phyloP scores from a whole-genome alignment of 345 rosid genomes.

The Lagerstroemia speciosa region DNA sequence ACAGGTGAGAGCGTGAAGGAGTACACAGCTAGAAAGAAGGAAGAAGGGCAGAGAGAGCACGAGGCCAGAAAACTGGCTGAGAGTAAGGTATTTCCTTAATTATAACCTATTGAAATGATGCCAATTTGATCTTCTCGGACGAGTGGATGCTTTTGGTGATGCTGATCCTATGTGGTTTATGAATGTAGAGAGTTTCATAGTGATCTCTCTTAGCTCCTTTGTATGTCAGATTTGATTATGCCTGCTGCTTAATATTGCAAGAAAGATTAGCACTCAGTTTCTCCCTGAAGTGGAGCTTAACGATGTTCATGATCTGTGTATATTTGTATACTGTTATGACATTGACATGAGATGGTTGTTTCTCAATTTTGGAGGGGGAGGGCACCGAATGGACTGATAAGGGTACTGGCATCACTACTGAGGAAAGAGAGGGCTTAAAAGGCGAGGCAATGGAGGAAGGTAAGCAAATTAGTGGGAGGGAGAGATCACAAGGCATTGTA shows the following conservation, averaged over 20 bases:
- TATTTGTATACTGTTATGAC: too few relatives aligned
- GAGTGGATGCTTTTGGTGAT: not conserved
- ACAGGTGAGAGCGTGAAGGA: slow-evolving; percentile 52
- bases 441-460: too few relatives aligned
- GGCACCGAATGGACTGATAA: too few relatives aligned
- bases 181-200: not conserved
- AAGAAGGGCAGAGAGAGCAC: slow-evolving; percentile 42
- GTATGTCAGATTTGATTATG: too few relatives aligned
- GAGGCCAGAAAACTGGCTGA: slow-evolving; percentile 22
- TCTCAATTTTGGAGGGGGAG: too few relatives aligned
- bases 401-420: too few relatives aligned
- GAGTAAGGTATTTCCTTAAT: slow-evolving; percentile 17
- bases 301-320: too few relatives aligned
- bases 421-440: not conserved
- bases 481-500: not conserved
- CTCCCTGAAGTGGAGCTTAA: too few relatives aligned
- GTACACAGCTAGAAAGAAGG: slow-evolving; percentile 64
- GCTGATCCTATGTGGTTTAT: not conserved
- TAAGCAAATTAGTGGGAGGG: not conserved
- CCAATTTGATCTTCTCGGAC: not conserved
- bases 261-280: too few relatives aligned
- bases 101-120: not conserved
- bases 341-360: too few relatives aligned
- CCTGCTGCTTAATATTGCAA: too few relatives aligned
- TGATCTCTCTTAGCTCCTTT: not conserved